These are phyloP conservation scores for Fusarium sp. DNA, from an alignment of 2,329 filamentous ascomycete genomes.

Conservation along the genomic window DNA sequence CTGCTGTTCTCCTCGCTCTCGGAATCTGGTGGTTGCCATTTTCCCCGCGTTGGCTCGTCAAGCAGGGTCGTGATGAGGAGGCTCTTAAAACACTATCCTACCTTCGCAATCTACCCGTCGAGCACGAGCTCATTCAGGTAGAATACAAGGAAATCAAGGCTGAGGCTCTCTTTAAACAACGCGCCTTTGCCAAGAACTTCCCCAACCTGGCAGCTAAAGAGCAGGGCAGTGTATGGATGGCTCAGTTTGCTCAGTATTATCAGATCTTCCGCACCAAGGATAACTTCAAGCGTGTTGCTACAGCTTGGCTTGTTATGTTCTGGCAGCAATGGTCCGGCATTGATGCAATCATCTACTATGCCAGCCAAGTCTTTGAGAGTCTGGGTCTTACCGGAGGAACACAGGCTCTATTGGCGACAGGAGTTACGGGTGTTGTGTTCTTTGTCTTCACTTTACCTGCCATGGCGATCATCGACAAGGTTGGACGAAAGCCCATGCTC, in stretches of 20 bases:
- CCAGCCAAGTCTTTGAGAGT: constrained; percentile 67
- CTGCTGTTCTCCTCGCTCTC: constrained; percentile 63
- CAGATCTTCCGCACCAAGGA: constrained; percentile 46
- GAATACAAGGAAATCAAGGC: constrained; percentile 86
- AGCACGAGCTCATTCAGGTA: constrained; percentile 74
- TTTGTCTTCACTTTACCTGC: constrained; percentile 53
- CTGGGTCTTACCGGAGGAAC: constrained; percentile 69
- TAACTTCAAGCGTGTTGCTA: constrained; percentile 69
- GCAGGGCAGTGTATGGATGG: constrained; percentile 51
- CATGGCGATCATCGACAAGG: constrained; percentile 51
- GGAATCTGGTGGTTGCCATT: constrained; percentile 85
- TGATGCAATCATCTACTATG: constrained; percentile 53
- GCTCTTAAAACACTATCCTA: constrained; percentile 64
- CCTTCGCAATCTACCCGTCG: constrained; percentile 69
- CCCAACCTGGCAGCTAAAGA: constrained; percentile 52
- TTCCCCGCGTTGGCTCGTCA: constrained; percentile 78
- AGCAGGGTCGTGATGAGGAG: constrained; percentile 75
- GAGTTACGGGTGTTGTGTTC: constrained; percentile 76
- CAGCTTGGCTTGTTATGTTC: constrained; percentile 70
- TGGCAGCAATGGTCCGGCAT: constrained; percentile 56
- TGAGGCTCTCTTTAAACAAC: constrained; percentile 79
- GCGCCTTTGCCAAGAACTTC: constrained; percentile 68
- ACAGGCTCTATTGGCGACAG: constrained; percentile 70
- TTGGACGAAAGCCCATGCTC: constrained; percentile 52
- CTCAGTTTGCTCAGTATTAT: constrained; percentile 60